Conservation (phyloP, 345 rosid species). For the Draba incana region DNA sequence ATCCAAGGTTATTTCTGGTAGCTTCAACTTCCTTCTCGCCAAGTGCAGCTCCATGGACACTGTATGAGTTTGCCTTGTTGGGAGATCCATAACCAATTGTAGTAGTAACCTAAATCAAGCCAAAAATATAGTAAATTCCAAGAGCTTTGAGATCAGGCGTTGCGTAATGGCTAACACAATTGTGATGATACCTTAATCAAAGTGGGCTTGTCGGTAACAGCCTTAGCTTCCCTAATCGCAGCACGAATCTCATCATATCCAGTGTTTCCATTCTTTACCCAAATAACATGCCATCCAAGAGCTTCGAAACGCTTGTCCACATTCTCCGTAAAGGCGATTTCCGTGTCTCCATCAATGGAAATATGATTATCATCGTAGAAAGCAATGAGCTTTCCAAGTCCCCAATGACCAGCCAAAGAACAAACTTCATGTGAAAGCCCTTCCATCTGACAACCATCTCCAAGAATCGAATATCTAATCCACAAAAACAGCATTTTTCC, state of each 20-base stretch:
- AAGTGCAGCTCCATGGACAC: slow-evolving; percentile 96
- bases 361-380: slow-evolving; percentile 99
- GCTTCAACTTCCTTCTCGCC: slow-evolving; percentile 99
- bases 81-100: slow-evolving; percentile 99
- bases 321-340: slow-evolving; percentile 92
- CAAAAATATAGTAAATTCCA: neutral
- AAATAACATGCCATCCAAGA: slow-evolving; percentile 99
- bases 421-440: slow-evolving; percentile 91
- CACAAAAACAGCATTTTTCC: neutral
- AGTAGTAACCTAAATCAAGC: slow-evolving; percentile 64
- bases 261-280: slow-evolving; percentile 99
- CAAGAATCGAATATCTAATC: slow-evolving; percentile 70
- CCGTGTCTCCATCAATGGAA: slow-evolving; percentile 97
- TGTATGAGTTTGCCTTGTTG: slow-evolving; percentile 91
- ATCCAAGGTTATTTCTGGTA: slow-evolving; percentile 93
- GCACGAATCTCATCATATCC: slow-evolving; percentile 98
- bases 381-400: slow-evolving; percentile 97
- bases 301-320: slow-evolving; percentile 89
- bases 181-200: slow-evolving; percentile 64
- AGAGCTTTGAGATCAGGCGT: neutral
- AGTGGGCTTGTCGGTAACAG: slow-evolving; percentile 93
- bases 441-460: slow-evolving; percentile 99
- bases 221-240: slow-evolving; percentile 97
- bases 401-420: slow-evolving; percentile 98
- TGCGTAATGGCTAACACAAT: neutral